Evolutionary conservation across 495 filamentous ascomycete genomes (phyloP).

Genomic region (Hypoxylon rickii): DNA sequence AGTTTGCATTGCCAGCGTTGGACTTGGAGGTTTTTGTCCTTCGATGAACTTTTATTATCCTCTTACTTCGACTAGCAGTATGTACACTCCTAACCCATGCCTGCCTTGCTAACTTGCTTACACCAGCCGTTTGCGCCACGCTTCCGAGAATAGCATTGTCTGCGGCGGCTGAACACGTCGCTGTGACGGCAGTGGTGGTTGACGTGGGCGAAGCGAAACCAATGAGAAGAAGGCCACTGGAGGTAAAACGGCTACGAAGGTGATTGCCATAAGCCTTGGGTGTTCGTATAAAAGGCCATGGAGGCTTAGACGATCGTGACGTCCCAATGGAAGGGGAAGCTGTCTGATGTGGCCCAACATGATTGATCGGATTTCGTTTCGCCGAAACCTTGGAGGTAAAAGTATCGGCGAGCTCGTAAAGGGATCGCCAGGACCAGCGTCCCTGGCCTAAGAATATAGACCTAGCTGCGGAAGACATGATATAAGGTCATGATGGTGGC

Average conservation of each 20-base stretch:
- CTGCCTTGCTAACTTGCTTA: conserved; percentile 46
- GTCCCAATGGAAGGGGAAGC: conserved; percentile 19
- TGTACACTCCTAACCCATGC: conserved; percentile 40
- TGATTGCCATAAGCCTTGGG: conserved; percentile 31
- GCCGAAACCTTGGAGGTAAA: conserved; percentile 41
- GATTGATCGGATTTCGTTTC: conserved; percentile 32
- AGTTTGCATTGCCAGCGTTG: conserved; percentile 9
- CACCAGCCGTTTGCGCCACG: conserved; percentile 39
- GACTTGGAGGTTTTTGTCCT: conserved; percentile 49
- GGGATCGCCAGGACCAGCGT: conserved; percentile 50
- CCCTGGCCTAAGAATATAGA: conserved; percentile 50
- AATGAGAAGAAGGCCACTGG: conserved; percentile 48
- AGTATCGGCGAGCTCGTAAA: conserved; percentile 45
- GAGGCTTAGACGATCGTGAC: conserved; percentile 22
- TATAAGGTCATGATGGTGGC: conserved; percentile 44
- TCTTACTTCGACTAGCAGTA: conserved; percentile 33
- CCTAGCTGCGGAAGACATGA: conserved; percentile 52
- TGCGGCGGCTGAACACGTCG: conserved; percentile 47
- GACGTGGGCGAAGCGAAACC: conserved; percentile 43
- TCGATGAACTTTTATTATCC: conserved; percentile 26
- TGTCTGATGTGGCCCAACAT: conserved; percentile 24
- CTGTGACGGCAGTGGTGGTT: conserved; percentile 45
- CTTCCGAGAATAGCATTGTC: conserved; percentile 44
- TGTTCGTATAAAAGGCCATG: conserved; percentile 33
- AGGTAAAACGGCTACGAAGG: conserved; percentile 49